A percentile compares a stretch with the other conserved stretches of the same genome.
phyloP scores from a whole-genome alignment of 768 basidiomycete genomes.

The Lentinus brumalis region DNA sequence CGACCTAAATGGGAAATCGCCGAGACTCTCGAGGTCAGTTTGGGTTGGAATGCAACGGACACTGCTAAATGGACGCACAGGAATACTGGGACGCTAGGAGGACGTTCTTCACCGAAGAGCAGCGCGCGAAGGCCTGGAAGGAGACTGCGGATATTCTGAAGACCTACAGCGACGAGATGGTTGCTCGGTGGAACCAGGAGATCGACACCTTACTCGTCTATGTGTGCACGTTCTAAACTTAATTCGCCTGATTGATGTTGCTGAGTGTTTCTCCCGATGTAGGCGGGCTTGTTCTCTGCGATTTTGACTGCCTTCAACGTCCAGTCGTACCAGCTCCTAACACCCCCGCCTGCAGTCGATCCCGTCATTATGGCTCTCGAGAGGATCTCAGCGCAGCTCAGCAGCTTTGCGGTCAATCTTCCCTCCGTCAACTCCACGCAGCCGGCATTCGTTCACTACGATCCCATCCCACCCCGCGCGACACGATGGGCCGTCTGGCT shows the following conservation, averaged over 20 bases:
- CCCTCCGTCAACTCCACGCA: background rate
- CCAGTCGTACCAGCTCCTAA: slow-evolving; percentile 1
- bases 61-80: too few relatives aligned
- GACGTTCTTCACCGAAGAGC: background rate
- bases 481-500: slow-evolving; percentile 2
- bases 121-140: background rate
- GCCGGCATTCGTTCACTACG: background rate
- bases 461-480: background rate
- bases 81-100: too few relatives aligned
- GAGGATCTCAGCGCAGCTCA: slow-evolving; percentile 4
- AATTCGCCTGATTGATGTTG: background rate
- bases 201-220: slow-evolving; percentile 1
- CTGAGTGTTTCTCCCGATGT: too few relatives aligned
- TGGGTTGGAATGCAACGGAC: too few relatives aligned
- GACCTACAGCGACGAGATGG: slow-evolving; percentile 1
- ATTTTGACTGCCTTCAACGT: slow-evolving; percentile 8
- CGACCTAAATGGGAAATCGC: too few relatives aligned
- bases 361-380: background rate
- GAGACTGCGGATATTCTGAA: background rate
- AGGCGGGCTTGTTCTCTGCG: background rate
- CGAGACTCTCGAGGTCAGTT: too few relatives aligned
- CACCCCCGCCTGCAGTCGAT: background rate
- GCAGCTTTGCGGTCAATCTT: background rate
- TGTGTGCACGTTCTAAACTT: background rate
- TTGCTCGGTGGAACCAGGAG: background rate